phyloP scores from a whole-genome alignment of 2,329 filamentous ascomycete genomes.

The Hymenoscyphus albidus region DNA sequence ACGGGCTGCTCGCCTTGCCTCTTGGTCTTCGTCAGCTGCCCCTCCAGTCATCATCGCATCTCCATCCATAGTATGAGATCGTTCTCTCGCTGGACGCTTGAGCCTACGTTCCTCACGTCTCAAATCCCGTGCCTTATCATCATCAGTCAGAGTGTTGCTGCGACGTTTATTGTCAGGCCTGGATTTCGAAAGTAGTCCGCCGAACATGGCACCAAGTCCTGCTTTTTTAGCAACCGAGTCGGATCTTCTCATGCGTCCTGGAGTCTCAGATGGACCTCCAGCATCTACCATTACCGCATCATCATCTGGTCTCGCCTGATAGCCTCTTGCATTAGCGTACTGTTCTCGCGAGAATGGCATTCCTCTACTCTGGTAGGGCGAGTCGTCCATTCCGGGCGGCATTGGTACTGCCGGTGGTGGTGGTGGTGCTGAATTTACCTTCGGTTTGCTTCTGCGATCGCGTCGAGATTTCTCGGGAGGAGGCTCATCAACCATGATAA shows the following conservation, averaged over 20 bases:
- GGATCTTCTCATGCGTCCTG: constrained; percentile 48
- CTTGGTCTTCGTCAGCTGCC: constrained; percentile 53
- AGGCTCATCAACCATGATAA: constrained; percentile 46
- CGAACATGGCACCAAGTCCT: constrained; percentile 58
- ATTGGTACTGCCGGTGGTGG: constrained; percentile 34
- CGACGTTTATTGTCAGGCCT: constrained; percentile 47
- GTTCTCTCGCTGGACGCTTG: constrained; percentile 31
- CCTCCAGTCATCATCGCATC: constrained; percentile 41
- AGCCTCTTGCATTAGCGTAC: constrained; percentile 42
- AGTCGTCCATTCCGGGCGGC: constrained; percentile 30
- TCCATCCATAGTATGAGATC: constrained; percentile 43
- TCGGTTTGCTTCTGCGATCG: constrained; percentile 40
- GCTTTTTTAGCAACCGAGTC: constrained; percentile 61
- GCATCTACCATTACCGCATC: constrained; percentile 57
- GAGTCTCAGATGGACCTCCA: constrained; percentile 42
- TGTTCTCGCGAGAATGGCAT: constrained; percentile 26
- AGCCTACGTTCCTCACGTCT: constrained; percentile 38
- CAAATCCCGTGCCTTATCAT: constrained; percentile 39
- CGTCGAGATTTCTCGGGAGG: constrained; percentile 46
- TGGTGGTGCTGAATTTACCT: constrained; percentile 36
- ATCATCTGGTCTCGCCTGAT: constrained; percentile 62
- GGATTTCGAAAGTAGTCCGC: constrained; percentile 48
- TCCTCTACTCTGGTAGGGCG: constrained; percentile 28
- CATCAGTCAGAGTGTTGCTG: constrained; percentile 48
- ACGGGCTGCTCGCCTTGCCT: constrained; percentile 61